These are phyloP conservation scores for Paragyromitra xinjiangensis DNA, from an alignment of 495 filamentous ascomycete genomes.

Conservation along the genomic window DNA sequence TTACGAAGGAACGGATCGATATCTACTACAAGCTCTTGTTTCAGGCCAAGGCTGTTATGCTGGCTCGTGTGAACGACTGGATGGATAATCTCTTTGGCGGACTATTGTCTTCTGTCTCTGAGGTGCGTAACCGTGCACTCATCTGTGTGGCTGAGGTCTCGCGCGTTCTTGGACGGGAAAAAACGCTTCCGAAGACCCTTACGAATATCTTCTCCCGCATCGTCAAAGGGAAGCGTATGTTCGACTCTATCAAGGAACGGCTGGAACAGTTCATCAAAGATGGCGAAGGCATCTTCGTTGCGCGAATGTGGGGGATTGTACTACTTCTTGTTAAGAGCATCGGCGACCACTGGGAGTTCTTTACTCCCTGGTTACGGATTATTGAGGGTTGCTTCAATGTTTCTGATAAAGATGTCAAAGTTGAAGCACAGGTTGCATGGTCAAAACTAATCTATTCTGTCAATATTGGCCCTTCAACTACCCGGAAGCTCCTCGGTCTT, in stretches of 20 bases:
- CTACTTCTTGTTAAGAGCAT: slow-evolving; percentile 74
- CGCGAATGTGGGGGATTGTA: slow-evolving; percentile 86
- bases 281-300: slow-evolving; percentile 74
- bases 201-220: slow-evolving; percentile 70
- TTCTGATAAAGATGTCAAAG: slow-evolving; percentile 73
- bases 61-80: slow-evolving; percentile 71
- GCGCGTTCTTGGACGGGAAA: slow-evolving; percentile 70
- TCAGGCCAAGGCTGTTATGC: slow-evolving; percentile 74
- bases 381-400: slow-evolving; percentile 87
- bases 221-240: slow-evolving; percentile 67
- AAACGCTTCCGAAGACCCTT: slow-evolving; percentile 69
- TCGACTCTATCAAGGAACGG: slow-evolving; percentile 71
- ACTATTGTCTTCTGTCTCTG: slow-evolving; percentile 78
- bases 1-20: slow-evolving; percentile 74
- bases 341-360: slow-evolving; percentile 76
- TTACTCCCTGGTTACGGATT: slow-evolving; percentile 75
- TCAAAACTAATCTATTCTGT: slow-evolving; percentile 78
- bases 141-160: slow-evolving; percentile 73
- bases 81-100: slow-evolving; percentile 80
- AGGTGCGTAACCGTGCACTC: slow-evolving; percentile 78
- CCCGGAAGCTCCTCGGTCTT: slow-evolving; percentile 68
- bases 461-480: slow-evolving; percentile 69
- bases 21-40: slow-evolving; percentile 78
- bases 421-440: slow-evolving; percentile 83
- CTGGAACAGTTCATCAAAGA: slow-evolving; percentile 74